Base-by-base conservation (phyloP, 2,329 filamentous ascomycete genomes). In the Botryosphaeria dothidea region DNA sequence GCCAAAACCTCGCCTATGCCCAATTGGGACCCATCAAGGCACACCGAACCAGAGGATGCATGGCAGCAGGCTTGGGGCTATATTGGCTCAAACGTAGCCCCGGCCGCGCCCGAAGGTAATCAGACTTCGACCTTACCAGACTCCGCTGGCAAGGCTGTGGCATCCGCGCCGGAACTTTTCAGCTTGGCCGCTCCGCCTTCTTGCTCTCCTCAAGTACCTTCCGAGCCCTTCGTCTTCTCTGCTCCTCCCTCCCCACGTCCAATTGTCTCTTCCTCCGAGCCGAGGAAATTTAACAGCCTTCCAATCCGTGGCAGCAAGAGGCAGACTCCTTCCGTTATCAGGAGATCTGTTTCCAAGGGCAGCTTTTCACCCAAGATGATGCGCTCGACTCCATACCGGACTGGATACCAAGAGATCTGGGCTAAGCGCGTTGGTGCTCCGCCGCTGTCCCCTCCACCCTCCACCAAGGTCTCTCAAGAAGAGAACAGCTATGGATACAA, bases 31-130 rank as follows among this genome's bases (percentile, higher is more conserved):
- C 70, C 75, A 17, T 58, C 52, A 29, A 60, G 78, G 79, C 71
- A 65, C 31, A 34, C 31, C 36, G 63, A 65, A 61, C 76, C 79
- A 67, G 76, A 81, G 65, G 80, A 82, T 71, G 80, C 83, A 73
- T 87, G 85, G 84, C 80, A 80, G 68, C 81, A 83, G 74, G 84
- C 83, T 71, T 73, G 83, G 67, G 82, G 80, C 74, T 80, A 79
- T 70, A 72, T 84, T 71, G 78, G 83, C 73, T 81, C 84, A 73
- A 83, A 83, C 72, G 77, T 81, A 71, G 76, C 79, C 68, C 77
- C 77, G 66, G 72, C 75, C 69, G 62, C 65, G 51, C 67, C 70
- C 62, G 67, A 69, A 65, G 66, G 67, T 67, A 68, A 67, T 69
- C 72, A 70, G 62, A 69, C 70, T 65, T 74, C 71, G n/a, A 69